Evolutionary conservation across 768 basidiomycete species (phyloP), one percentile per base, ranked within the genome.

Genomic region (Trametes gibbosa): DNA sequence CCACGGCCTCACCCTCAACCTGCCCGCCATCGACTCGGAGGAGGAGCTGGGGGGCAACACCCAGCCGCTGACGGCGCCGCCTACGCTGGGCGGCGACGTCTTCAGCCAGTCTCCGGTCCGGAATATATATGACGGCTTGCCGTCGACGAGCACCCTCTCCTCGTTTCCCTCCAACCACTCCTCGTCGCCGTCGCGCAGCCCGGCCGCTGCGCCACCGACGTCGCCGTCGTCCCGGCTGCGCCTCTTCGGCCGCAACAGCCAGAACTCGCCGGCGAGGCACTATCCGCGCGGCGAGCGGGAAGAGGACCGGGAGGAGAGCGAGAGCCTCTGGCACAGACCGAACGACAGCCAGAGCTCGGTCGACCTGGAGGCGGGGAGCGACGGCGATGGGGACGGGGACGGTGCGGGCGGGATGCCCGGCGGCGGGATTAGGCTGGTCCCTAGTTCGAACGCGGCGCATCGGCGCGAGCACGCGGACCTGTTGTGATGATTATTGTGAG

Each of bases 261-360:
- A 56, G 58, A 35, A 58, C 42, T 41, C 59, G 57, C 49, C 59
- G 43, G 16, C 64, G 39, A 58, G 64, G 32, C 43, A 66, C 32
- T 72, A 72, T 43, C 71, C 71, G 5, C 58, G 59, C 14, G 66
- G 67, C 25, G 54, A 62, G 35, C 51, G 54, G 5, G 63, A 63
- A 5, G 68, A 67, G 32, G 70, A 72, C 55, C 60, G 50, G 37
- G 69, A 69, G 55, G 69, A 72, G 64, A 72, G 68, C 55, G 60
- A 59, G 53, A 65, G 67, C 41, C 60, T 73, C 9, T 69, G 61
- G 64, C 61, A 63, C 19, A 42, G 63, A 27, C 55, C 40, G 50
- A 58, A 57, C 39, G 61, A 62, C 39, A 51, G 55, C 50, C 23
- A 41, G 5, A 40, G 58, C 19, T 39, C 37, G 37, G 63, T 61